Evolutionary conservation across 106 monocot species (phyloP), one percentile per base, ranked within the genome.

Genomic region (Xerophyta viscosa): DNA sequence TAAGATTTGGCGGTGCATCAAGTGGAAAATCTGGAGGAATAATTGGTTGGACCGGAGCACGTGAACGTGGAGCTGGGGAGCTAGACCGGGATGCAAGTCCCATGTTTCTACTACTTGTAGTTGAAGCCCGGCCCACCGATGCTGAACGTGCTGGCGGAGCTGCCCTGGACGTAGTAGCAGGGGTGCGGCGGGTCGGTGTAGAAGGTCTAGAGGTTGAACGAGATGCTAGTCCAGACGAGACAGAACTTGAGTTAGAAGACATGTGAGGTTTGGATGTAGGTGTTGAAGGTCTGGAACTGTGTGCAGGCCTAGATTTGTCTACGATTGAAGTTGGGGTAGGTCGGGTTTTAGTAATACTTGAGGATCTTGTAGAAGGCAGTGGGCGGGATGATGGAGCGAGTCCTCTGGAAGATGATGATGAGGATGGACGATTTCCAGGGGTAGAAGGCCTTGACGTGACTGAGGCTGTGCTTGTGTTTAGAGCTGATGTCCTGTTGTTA

Each of bases 1-100:
- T 75, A 27, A 96, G 66, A 60, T 96, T 88, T 50, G 94, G 94
- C 37, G 94, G 94, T 7, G 62, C 73, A 29, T 88, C 81, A 42
- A 39, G 65, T 5, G 86, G 71, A 27, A 92, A 87, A 65, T 73
- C 86, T 8, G 82, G 76, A 15, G 76, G 73, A 52, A 69, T 71
- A 50, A 82, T 43, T 44, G 82, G 70, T 27, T 56, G 76, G 5
- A 73, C 73, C 13, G 86, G 66, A 48, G 70, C 46, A 48, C 81
- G 69, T 3, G 57, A 37, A 18, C 70, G 68, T 45, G 80, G 77
- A n/a, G 63, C 69, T 18, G 87, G 93, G 20, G 93, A 93, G 50
- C 77, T 72, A 2, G 83, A 77, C 29, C 87, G 72, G 19, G 91
- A 77, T 31, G 56, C 41, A 22, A 77, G 54, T 23, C 50, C 61